Evolutionary conservation across 495 filamentous ascomycete species (phyloP), one percentile per base, ranked within the genome.

Genomic region (Neurospora sp.): DNA sequence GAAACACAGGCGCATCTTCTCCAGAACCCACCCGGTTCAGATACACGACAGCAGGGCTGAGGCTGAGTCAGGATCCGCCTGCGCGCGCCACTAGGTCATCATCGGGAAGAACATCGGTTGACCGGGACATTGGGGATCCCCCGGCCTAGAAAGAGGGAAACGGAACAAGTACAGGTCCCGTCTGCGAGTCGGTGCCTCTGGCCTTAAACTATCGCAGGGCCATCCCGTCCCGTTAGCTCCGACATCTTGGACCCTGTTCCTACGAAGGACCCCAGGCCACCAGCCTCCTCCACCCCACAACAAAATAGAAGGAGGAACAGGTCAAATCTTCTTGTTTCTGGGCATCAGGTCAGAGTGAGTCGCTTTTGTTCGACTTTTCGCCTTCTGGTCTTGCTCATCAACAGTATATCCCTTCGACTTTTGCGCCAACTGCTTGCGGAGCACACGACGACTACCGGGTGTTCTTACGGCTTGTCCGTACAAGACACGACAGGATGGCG

Each of bases 401-500:
- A 31, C 27, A 66, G 54, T 37, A 37, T 18, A 66, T 16, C 2
- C 7, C 7, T 66, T 35, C 14, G 27, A 16, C 54, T 66, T 35
- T 35, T 66, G 27, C 27, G 54, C 54, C 27, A 35, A 18, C 54
- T 66, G 27, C 54, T 27, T 66, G 54, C 54, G 27, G 54, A 66
- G 27, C 54, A 35, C 27, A 66, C 54, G 54, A 35, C 54, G 14
- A 66, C 54, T 18, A 66, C 14, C 27, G 27, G 14, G 27, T 35
- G 9, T 66, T 18, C 54, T 66, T 35, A 66, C 54, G 54, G 54
- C 54, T 66, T 66, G 54, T 66, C 27, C 54, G 54, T 66, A 66
- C 27, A 18, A 66, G 23, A 35, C 54, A 66, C 54, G 54, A 27
- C 54, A 66, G 23, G 27, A 98, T 98, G 95, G 93, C 90, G 74